These are phyloP conservation scores for Aurifilum marmelostoma DNA, from an alignment of 2,329 filamentous ascomycete species.

Conservation along the genomic window DNA sequence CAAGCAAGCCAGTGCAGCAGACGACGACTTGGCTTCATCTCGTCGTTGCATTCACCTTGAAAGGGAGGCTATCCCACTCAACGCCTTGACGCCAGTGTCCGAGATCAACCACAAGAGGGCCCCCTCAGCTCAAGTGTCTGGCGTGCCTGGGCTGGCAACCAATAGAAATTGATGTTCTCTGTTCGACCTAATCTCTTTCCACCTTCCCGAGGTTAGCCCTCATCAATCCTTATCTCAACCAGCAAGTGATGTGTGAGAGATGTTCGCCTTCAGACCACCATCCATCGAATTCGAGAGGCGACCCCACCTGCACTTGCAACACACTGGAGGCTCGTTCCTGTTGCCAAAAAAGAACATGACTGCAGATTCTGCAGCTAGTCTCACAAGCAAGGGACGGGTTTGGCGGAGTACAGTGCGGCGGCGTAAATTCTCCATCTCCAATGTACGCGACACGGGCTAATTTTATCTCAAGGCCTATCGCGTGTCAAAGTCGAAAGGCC, in stretches of 20 bases:
- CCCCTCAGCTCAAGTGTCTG: background rate
- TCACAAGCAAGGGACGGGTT: background rate
- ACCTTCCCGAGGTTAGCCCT: background rate
- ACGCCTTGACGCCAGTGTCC: background rate
- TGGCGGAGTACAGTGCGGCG: background rate
- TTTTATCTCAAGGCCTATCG: background rate
- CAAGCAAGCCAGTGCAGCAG: slow-evolving; percentile 2
- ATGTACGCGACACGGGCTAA: background rate
- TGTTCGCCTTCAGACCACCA: background rate
- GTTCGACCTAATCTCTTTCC: background rate
- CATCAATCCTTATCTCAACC: background rate
- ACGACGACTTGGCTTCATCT: background rate
- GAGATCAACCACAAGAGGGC: background rate
- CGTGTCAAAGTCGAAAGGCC: background rate
- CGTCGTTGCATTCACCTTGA: background rate
- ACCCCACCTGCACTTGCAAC: background rate
- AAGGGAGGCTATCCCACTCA: background rate
- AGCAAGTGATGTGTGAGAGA: background rate
- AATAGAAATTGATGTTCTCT: background rate
- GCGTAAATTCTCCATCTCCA: background rate
- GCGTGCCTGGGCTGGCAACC: background rate
- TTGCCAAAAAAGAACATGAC: background rate
- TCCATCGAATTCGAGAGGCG: background rate
- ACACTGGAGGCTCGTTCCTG: background rate
- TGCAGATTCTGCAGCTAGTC: background rate